Evolutionary conservation across 139 green algal genomes (phyloP).

Genomic region (Monoraphidium neglectum): DNA sequence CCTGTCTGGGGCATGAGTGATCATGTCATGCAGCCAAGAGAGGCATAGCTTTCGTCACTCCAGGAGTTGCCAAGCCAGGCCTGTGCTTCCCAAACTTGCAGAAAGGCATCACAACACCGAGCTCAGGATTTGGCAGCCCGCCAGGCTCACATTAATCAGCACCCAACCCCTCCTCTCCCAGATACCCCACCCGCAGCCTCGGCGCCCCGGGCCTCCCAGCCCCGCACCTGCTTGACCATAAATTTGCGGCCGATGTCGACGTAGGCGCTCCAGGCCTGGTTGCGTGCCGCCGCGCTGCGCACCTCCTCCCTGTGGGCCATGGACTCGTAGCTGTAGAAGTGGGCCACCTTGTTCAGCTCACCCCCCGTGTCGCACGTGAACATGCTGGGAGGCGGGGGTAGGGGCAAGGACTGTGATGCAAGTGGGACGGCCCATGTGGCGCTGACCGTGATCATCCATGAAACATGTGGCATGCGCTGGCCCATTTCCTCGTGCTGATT

Average conservation of each 20-base stretch:
- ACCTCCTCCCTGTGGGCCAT: conserved; percentile 45
- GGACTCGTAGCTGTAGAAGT: conserved; percentile 55
- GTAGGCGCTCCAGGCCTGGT: conserved; percentile 42
- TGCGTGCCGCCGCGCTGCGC: conserved; percentile 10
- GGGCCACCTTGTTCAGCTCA: conserved; percentile 51
- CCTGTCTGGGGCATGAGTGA: too few species aligned
- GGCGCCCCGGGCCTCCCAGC: too few species aligned
- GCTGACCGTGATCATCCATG: too few species aligned
- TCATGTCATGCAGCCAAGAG: too few species aligned
- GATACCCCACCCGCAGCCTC: too few species aligned
- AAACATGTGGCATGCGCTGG: too few species aligned
- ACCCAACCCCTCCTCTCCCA: background rate
- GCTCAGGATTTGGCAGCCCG: background rate
- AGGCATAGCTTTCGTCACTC: too few species aligned
- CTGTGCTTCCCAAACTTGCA: too few species aligned
- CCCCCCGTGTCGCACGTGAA: conserved; percentile 55
- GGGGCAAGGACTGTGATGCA: too few species aligned
- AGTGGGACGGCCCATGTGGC: too few species aligned
- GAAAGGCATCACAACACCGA: background rate
- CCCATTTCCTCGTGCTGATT: too few species aligned
- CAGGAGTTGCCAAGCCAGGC: too few species aligned
- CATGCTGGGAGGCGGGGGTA: conserved; percentile 33
- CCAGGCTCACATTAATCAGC: background rate
- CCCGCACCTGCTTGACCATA: conserved; percentile 39
- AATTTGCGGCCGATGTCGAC: conserved; percentile 30